Evolutionary conservation across 306 rosid genomes (phyloP), one percentile per base, ranked within the genome.

Genomic region (Datisca glomerata): DNA sequence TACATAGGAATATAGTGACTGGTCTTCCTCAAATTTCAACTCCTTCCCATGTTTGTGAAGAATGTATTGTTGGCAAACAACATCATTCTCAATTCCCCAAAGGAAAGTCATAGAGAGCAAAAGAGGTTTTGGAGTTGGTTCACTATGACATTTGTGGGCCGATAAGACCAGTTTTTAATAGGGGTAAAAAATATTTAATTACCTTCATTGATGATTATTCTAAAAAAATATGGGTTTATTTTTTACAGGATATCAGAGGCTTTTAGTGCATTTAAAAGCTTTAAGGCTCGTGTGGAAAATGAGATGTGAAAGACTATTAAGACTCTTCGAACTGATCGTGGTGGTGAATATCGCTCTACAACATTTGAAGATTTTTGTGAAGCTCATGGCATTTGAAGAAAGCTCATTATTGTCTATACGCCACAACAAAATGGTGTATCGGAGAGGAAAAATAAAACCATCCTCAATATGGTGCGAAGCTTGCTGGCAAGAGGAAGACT

Each of bases 381-480:
- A 2, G 2, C 14, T 1, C 3, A 12, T 2, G 25, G 47, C n/a
- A 42, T 42, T 6, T 9, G 18, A 8, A 35, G 40, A n/a, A 12
- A 34, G 14, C 39, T 34, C 8, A 34, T 12, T 3, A 12, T 12
- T 21, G 13, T 21, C n/a, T n/a, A 42, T 21, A 42, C 47, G 8
- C 17, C 47, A 10, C 18, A 42, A 18, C 28, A 42, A 42, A 42
- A 42, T 12, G 28, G 25, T 20, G 49, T 24, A 23, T 44, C 34
- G 1, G 34, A 44, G 33, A 21, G 5, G 10, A 44, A 44, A 22
- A 44, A 44, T 2, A 44, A 2, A 44, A 44, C 33, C 9, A 24
- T 21, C 18, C 34, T 44, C 33, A 24, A 44, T n/a, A 44, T 44
- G 49, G 34, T 44, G 18, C 7, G 20, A 21, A 12, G 49, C 33